Base-by-base conservation (phyloP, 176 grass and related monocot genomes). In the Aegilops sharonensis region DNA sequence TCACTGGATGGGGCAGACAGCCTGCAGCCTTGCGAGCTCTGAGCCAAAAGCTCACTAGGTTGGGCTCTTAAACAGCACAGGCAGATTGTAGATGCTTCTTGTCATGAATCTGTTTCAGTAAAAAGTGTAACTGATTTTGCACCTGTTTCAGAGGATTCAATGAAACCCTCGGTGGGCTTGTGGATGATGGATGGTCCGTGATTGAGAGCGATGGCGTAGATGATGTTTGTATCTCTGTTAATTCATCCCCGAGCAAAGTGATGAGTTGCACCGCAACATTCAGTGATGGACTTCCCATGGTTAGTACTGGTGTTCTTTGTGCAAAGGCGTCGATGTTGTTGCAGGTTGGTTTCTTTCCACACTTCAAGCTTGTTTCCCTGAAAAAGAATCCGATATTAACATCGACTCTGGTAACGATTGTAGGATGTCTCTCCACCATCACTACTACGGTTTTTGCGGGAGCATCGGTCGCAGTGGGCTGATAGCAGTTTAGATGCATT, bases 321-420 rank as follows among this genome's bases (percentile, higher is more conserved):
- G 97, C 92, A 2, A 99, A 91, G 84, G 94, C 94, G 34, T 99
- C 97, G 0, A 99, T 99, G 90, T 73, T 99, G 37, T 85, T 99
- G 69, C 97, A 99, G 97, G 97, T 99, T 64, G 18, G 48, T 23
- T 89, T 56, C 59, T 39, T 35, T 7, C 0, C 48, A 18, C 31
- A 64, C 29, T 35, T 35, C 20, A 24, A 57, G 12, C 30, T 79
- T 78, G 0, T n/a, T 62, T 61, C 7, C 32, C 3, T 48, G 18
- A 36, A 25, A 8, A n/a, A 1, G 52, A 9, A 36, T 47, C 0
- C 0, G 4, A 12, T 57, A 56, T 34, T 77, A 45, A 72, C 29
- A 78, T 72, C n/a, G 48, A 60, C 54, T 57, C 11, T 86, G 21
- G 29, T 29, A 5, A 56, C 65, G 36, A 36, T 69, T 68, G 25